These are phyloP conservation scores for Trypanosoma cruzi DNA, from an alignment of 208 protist genomes.

Conservation along the genomic window DNA sequence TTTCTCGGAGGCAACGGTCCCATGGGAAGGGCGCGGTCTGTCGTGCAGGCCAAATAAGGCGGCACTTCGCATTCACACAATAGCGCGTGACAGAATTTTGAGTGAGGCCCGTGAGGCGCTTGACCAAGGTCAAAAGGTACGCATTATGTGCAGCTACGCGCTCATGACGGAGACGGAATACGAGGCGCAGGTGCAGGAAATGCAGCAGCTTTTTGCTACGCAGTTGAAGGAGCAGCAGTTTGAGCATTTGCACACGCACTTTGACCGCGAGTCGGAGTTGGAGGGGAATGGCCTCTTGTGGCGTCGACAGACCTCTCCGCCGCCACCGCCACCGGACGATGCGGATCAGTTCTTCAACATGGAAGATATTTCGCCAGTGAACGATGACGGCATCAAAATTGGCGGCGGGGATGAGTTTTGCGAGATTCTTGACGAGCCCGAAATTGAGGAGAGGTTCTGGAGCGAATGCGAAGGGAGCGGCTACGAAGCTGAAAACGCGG, in stretches of 20 bases:
- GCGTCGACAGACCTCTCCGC: constrained; percentile 35
- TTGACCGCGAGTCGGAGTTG: constrained; percentile 63
- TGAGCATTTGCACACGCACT: constrained; percentile 69
- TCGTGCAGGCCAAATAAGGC: constrained; percentile 68
- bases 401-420: constrained; percentile 12
- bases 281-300: constrained; percentile 55
- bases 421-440: constrained; percentile 15
- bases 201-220: constrained; percentile 63
- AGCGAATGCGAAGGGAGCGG: constrained; percentile 23
- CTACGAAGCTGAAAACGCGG: constrained; percentile 23
- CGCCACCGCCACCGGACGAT: constrained; percentile 10
- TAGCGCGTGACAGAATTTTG: constrained; percentile 81
- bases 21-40: constrained; percentile 75
- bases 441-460: constrained; percentile 2
- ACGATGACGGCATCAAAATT: neutral
- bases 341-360: constrained; percentile 50
- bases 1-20: constrained; percentile 74
- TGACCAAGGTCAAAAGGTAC: constrained; percentile 62
- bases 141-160: constrained; percentile 85
- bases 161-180: constrained; percentile 89
- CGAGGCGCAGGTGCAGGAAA: constrained; percentile 66
- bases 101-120: constrained; percentile 73
- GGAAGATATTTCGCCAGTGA: neutral
- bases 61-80: constrained; percentile 79
- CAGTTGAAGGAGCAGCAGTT: constrained; percentile 75